Evolutionary conservation across 1,139 yeast genomes (phyloP).

Genomic region (Saccharomyces hybrid): DNA sequence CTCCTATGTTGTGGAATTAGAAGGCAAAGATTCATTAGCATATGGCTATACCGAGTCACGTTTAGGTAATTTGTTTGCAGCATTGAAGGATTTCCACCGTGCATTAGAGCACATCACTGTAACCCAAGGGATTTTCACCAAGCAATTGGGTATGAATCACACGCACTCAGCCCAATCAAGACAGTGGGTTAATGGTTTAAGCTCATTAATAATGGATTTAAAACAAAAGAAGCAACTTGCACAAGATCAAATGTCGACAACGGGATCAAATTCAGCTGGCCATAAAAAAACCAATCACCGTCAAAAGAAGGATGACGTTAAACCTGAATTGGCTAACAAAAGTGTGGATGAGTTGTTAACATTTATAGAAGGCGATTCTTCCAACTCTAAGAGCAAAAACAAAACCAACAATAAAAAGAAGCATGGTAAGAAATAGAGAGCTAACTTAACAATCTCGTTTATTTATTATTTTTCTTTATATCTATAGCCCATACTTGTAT

Average conservation of each 20-base stretch:
- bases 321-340: conserved; percentile 51
- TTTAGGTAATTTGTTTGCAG: conserved; percentile 45
- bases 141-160: conserved; percentile 39
- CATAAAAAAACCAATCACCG: conserved; percentile 8
- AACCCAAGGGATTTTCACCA: conserved; percentile 53
- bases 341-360: conserved; percentile 63
- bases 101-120: conserved; percentile 54
- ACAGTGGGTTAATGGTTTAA: conserved; percentile 49
- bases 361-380: conserved; percentile 50
- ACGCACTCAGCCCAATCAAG: conserved; percentile 37
- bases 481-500: not conserved
- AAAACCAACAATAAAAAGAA: conserved; percentile 30
- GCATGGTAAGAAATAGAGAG: conserved; percentile 16
- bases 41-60: conserved; percentile 58
- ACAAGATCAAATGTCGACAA: conserved; percentile 18
- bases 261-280: conserved; percentile 10
- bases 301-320: conserved; percentile 33
- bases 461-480: not conserved
- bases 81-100: conserved; percentile 47
- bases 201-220: conserved; percentile 23
- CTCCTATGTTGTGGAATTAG: conserved; percentile 40
- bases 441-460: conserved; percentile 2
- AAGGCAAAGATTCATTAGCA: conserved; percentile 53
- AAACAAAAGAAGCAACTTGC: conserved; percentile 24
- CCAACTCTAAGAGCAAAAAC: conserved; percentile 24